Percentiles rank a stretch among this genome's conserved stretches.
Evolutionary conservation across 768 basidiomycete species (phyloP).

Genomic region (Phylloporus sp.): DNA sequence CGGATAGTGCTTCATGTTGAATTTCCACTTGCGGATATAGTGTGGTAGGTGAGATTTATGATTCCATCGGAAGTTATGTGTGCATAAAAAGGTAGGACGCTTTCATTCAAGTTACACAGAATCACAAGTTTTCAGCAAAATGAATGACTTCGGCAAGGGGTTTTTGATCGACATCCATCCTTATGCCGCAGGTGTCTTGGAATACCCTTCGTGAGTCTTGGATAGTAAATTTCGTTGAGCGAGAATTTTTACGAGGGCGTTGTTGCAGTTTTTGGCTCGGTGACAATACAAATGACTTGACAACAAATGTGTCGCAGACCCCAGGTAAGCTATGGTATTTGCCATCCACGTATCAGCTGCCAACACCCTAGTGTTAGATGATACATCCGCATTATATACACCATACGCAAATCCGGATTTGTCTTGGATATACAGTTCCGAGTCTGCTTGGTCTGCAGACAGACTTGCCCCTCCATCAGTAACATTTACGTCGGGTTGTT

Average conservation of each 20-base stretch:
- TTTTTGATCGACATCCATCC: neutral
- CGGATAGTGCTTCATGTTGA: no score
- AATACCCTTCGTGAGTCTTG: conserved; percentile 1
- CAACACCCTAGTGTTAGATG: conserved; percentile 5
- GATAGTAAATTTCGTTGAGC: no score
- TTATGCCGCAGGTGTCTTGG: neutral
- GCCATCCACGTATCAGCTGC: neutral
- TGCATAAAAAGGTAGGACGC: conserved; percentile 13
- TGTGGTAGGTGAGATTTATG: no score
- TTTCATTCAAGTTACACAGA: neutral
- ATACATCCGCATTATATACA: neutral
- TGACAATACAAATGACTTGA: neutral
- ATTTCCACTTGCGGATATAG: no score
- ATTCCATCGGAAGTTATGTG: no score
- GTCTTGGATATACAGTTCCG: neutral
- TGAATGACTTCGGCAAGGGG: neutral
- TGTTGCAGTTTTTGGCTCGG: neutral
- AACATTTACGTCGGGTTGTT: neutral
- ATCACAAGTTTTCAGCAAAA: neutral
- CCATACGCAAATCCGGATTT: neutral
- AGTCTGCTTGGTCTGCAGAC: neutral
- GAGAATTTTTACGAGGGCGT: neutral
- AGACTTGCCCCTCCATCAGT: neutral
- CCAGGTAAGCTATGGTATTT: neutral
- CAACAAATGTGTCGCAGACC: neutral